A percentile compares a stretch with the other conserved stretches of the same genome.
These are phyloP conservation scores for Phytophthora kernoviae DNA, from an alignment of 352 stramenopile species.

Conservation along the genomic window DNA sequence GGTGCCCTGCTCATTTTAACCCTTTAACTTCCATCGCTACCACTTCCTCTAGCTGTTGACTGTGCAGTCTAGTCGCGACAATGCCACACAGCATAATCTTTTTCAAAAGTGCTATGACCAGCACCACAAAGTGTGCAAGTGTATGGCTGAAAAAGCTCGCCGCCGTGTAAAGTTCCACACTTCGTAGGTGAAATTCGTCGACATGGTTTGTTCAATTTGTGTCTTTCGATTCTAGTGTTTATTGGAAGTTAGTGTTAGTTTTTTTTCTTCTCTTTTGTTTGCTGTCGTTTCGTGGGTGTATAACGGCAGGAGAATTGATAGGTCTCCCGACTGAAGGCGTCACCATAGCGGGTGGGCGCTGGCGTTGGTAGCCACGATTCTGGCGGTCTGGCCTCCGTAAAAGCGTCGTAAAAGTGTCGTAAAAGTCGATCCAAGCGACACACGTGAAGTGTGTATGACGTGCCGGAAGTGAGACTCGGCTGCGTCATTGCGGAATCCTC, in stretches of 20 bases:
- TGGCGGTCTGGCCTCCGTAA: too few species aligned
- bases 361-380: background rate
- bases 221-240: too few species aligned
- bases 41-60: background rate
- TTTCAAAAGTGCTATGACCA: constrained; percentile 7
- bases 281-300: too few species aligned
- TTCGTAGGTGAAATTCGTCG: background rate
- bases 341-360: too few species aligned
- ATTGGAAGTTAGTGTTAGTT: too few species aligned
- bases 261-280: too few species aligned
- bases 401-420: background rate
- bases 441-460: constrained; percentile 25
- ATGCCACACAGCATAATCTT: constrained; percentile 13
- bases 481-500: constrained; percentile 30
- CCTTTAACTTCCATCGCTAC: constrained; percentile 4
- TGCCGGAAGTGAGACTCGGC: constrained; percentile 21
- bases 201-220: too few species aligned
- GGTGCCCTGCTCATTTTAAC: background rate
- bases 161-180: background rate
- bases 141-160: constrained; percentile 17
- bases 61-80: background rate
- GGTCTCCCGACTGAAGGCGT: too few species aligned
- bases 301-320: too few species aligned
- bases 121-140: constrained; percentile 10
- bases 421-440: background rate